Base-by-base conservation (phyloP, 495 filamentous ascomycete genomes). In the Aspergillus diversus region DNA sequence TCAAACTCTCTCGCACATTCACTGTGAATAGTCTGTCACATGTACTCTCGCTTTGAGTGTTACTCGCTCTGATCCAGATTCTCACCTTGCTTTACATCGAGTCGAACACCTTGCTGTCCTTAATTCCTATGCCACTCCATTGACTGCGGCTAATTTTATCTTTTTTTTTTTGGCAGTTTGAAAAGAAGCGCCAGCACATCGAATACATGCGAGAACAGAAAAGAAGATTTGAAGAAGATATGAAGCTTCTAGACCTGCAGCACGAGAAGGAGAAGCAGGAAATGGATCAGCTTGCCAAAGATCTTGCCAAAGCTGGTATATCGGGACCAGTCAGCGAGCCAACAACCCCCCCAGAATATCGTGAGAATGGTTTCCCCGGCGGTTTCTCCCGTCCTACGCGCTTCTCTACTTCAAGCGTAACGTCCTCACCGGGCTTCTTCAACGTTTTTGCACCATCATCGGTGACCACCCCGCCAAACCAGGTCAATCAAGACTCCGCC, bases 301-400 rank as follows among this genome's bases (percentile, higher is more conserved):
- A 92, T 57, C 77, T 97, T 64, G 86, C 66, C 74, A 84, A 73
- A 77, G 84, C 76, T 77, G 81, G 80, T 48, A 69, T 83, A n/a
- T 75, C 84, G 62, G 91, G 91, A 39, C 89, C 92, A 60, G 88
- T 92, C 73, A 94, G 92, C 56, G 93, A 98, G 77, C 94, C 94
- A 8, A 97, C 95, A 12, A 99, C 96, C 16, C 95, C 95, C n/a
- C 95, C 95, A 17, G 95, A 98, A 73, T 92, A 92, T 71, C 89
- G 86, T 63, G 92, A 97, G 56, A 82, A 84, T 56, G 84, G 86
- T 35, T 88, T 95, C 68, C 85, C 92, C 53, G 84, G 86, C 66
- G 83, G 88, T 49, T 88, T 91, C 61, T 87, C 90, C 42, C 86
- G 91, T 17, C 90, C 90, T 21, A 91, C 91, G 66, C 86, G 92